phyloP scores from a whole-genome alignment of 371 early-diverging fungal genomes.

The Thermomucor indicae-seudaticae region DNA sequence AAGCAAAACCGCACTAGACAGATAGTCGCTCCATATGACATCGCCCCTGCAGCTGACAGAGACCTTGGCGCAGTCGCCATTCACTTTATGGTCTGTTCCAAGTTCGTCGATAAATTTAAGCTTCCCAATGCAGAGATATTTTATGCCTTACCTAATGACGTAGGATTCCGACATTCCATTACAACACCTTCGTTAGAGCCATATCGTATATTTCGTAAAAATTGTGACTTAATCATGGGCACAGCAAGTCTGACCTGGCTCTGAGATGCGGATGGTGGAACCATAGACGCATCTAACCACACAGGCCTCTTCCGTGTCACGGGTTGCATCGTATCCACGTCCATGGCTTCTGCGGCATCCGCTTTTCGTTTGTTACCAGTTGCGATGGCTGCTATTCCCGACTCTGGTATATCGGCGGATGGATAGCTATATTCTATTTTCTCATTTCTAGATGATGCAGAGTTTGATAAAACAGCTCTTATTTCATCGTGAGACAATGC shows the following conservation, averaged over 20 bases:
- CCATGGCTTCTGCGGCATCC: slow-evolving; percentile 5
- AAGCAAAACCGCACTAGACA: slow-evolving; percentile 54
- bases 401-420: slow-evolving; percentile 1
- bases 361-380: slow-evolving; percentile 51
- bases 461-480: background rate
- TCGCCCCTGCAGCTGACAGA: slow-evolving; percentile 39
- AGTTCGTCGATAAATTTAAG: background rate
- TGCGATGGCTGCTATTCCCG: slow-evolving; percentile 25
- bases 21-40: slow-evolving; percentile 58
- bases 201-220: slow-evolving; percentile 27
- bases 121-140: background rate
- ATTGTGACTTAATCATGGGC: slow-evolving; percentile 45
- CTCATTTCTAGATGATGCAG: background rate
- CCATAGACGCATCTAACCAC: slow-evolving; percentile 36
- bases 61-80: slow-evolving; percentile 37
- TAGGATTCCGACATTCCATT: slow-evolving; percentile 56
- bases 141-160: background rate
- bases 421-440: slow-evolving; percentile 10
- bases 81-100: background rate
- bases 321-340: slow-evolving; percentile 11
- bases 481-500: background rate
- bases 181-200: slow-evolving; percentile 17
- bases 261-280: slow-evolving; percentile 40
- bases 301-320: slow-evolving; percentile 15
- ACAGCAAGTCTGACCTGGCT: slow-evolving; percentile 50